A percentile compares a stretch with the other conserved stretches of the same genome.
Evolutionary conservation across 306 rosid species (phyloP).

Genomic region (Vigna reflexopilosa): DNA sequence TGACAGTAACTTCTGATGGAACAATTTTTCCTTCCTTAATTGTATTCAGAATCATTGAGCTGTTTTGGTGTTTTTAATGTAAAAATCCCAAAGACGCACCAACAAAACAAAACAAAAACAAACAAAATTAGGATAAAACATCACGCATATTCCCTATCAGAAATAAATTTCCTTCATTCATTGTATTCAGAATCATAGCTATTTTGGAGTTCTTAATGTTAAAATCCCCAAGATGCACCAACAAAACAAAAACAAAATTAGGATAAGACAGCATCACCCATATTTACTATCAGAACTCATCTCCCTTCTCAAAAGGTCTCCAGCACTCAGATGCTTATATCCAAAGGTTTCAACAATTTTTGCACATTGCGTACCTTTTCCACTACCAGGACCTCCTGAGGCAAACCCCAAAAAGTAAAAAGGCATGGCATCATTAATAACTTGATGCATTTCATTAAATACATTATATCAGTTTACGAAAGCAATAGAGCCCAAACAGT

Average conservation of each 20-base stretch:
- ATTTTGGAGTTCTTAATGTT: conserved; percentile 49
- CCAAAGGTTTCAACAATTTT: conserved; percentile 85
- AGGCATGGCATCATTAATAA: conserved; percentile 16
- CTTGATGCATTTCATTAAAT: background rate
- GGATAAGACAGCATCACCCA: conserved; percentile 62
- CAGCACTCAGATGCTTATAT: conserved; percentile 93
- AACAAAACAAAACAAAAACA: conserved; percentile 31
- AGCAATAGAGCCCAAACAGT: background rate
- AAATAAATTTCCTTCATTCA: conserved; percentile 77
- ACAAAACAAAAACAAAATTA: conserved; percentile 36
- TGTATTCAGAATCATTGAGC: conserved; percentile 75
- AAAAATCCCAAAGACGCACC: conserved; percentile 26
- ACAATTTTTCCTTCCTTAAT: conserved; percentile 88
- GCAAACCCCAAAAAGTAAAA: conserved; percentile 6
- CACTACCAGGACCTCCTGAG: conserved; percentile 96
- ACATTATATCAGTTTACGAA: background rate
- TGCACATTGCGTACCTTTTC: conserved; percentile 93
- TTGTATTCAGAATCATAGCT: conserved; percentile 78
- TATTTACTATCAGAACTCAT: conserved; percentile 67
- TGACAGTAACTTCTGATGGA: conserved; percentile 87
- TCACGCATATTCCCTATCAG: conserved; percentile 77
- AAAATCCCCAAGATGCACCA: conserved; percentile 21
- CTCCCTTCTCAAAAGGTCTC: conserved; percentile 92
- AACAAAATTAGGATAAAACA: conserved; percentile 37
- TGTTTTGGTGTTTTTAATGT: conserved; percentile 53